phyloP scores from a whole-genome alignment of 176 grass and related monocot genomes.

The Triticum turgidum region DNA sequence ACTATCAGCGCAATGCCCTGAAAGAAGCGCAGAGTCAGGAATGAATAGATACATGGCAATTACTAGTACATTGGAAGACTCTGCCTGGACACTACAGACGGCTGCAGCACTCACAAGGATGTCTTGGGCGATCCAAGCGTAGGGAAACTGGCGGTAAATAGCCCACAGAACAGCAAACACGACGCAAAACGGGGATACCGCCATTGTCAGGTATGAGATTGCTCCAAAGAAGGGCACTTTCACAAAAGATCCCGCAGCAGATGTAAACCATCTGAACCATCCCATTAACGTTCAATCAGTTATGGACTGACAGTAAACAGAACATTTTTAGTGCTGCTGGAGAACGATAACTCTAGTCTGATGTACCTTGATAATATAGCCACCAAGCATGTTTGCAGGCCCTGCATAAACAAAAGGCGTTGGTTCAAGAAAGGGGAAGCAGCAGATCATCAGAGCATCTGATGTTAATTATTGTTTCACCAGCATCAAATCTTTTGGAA shows the following conservation, averaged over 20 bases:
- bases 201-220: slow-evolving; percentile 84
- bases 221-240: slow-evolving; percentile 91
- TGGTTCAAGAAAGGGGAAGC: slow-evolving; percentile 1
- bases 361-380: slow-evolving; percentile 85
- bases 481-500: background rate
- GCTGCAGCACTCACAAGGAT: slow-evolving; percentile 61
- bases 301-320: background rate
- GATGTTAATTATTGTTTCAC: background rate
- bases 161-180: slow-evolving; percentile 86
- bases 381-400: slow-evolving; percentile 96
- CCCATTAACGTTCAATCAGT: slow-evolving; percentile 9
- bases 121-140: slow-evolving; percentile 95
- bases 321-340: background rate
- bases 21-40: background rate
- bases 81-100: background rate
- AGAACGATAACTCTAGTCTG: background rate
- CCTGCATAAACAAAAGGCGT: slow-evolving; percentile 52
- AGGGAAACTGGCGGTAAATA: slow-evolving; percentile 55
- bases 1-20: slow-evolving; percentile 90
- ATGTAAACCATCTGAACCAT: slow-evolving; percentile 88
- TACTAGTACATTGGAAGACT: background rate
- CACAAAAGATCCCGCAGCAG: slow-evolving; percentile 73
- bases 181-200: slow-evolving; percentile 75
- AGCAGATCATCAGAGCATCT: background rate
- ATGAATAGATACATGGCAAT: background rate